Evolutionary conservation across 345 rosid species (phyloP).

Genomic region (Durio zibethinus): DNA sequence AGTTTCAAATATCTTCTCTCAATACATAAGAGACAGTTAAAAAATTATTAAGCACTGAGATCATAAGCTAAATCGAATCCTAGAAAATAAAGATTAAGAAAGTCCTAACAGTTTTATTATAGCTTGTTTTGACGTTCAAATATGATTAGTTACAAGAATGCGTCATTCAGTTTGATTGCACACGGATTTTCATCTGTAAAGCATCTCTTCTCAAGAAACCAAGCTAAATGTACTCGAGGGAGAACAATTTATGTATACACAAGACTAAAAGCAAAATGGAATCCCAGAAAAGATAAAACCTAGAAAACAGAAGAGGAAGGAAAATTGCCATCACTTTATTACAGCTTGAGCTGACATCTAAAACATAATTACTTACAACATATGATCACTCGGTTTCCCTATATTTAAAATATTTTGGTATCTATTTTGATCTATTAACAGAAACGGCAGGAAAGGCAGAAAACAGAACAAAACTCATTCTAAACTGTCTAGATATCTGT

Average conservation of each 20-base stretch:
- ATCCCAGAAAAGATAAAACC: neutral
- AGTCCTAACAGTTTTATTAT: neutral
- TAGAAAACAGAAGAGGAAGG: neutral
- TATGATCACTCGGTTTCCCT: neutral
- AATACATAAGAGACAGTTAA: neutral
- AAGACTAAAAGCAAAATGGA: neutral
- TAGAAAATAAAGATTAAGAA: neutral
- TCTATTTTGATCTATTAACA: conserved; percentile 15
- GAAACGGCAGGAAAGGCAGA: neutral
- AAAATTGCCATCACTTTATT: neutral
- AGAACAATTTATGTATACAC: neutral
- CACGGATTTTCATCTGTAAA: neutral
- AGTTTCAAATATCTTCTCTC: neutral
- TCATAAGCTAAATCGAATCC: neutral
- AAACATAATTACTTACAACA: neutral
- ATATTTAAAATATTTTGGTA: neutral
- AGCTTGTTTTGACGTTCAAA: neutral
- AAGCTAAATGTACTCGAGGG: neutral
- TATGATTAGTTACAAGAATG: neutral
- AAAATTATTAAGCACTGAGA: neutral
- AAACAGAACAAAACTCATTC: conserved; percentile 15
- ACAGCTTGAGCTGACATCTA: neutral
- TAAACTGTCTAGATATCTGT: conserved; percentile 1
- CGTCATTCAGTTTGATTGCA: neutral
- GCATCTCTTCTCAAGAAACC: neutral